Percentiles rank a stretch among this genome's conserved stretches.
Evolutionary conservation across 2,329 filamentous ascomycete genomes (phyloP).

Genomic region (Colletotrichum godetiae): DNA sequence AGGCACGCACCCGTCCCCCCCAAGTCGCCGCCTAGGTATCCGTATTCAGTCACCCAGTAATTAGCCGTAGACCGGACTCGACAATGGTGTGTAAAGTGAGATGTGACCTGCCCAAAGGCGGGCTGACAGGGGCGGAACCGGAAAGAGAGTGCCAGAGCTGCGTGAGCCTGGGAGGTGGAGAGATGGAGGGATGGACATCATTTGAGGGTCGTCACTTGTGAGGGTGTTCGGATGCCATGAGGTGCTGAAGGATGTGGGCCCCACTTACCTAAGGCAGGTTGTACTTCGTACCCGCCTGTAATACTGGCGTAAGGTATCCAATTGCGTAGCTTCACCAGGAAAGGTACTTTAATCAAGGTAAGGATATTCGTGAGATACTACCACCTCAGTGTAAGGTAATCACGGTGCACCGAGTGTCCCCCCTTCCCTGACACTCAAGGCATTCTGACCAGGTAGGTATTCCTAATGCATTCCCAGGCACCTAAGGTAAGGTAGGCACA

Average conservation of each 20-base stretch:
- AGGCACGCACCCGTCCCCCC: not conserved
- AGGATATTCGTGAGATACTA: too few relatives aligned
- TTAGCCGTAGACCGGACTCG: not conserved
- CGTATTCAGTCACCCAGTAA: not conserved
- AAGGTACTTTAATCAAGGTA: too few relatives aligned
- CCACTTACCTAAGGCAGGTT: not conserved
- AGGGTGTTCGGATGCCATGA: constrained; percentile 16
- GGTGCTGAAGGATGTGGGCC: constrained; percentile 32
- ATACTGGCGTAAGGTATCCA: not conserved
- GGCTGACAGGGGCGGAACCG: not conserved
- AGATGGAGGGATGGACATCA: not conserved
- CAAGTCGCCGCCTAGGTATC: not conserved
- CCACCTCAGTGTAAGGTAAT: not conserved
- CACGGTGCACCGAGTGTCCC: constrained; percentile 13
- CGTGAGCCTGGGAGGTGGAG: not conserved
- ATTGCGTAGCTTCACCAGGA: not conserved
- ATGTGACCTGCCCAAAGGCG: constrained; percentile 6
- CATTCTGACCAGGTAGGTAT: not conserved
- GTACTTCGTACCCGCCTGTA: too few relatives aligned
- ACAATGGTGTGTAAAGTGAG: not conserved
- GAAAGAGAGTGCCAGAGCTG: not conserved
- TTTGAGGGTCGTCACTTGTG: not conserved
- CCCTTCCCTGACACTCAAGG: not conserved
- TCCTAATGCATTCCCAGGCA: not conserved
- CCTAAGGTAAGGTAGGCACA: too few relatives aligned